phyloP scores from a whole-genome alignment of 2,329 filamentous ascomycete species.

The Exophiala bonariae region DNA sequence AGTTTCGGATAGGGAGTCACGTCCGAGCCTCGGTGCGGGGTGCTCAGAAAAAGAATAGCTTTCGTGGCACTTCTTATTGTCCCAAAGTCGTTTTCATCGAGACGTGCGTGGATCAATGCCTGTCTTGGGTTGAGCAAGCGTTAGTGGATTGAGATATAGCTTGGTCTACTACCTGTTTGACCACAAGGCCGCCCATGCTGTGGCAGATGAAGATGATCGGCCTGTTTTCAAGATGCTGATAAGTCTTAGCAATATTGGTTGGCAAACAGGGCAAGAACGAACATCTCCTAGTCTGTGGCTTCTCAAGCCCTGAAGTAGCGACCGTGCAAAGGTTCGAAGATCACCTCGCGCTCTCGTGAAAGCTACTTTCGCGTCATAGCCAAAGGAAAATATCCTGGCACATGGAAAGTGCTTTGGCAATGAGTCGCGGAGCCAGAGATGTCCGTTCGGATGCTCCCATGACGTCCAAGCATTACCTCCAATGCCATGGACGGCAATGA shows the following conservation, averaged over 20 bases:
- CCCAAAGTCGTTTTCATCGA: background rate
- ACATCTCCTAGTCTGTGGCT: background rate
- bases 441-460: background rate
- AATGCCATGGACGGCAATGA: background rate
- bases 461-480: background rate
- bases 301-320: background rate
- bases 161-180: background rate
- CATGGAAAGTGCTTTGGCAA: background rate
- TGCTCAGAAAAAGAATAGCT: background rate
- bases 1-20: background rate
- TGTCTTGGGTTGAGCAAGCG: background rate
- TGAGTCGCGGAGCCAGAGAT: background rate
- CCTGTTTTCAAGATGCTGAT: background rate
- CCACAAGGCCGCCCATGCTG: background rate
- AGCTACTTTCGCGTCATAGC: background rate
- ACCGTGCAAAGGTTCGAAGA: background rate
- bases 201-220: background rate
- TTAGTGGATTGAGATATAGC: background rate
- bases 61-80: background rate
- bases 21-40: background rate
- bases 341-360: background rate
- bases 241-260: background rate
- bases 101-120: background rate
- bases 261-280: background rate
- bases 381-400: slow-evolving; percentile 1